These are phyloP conservation scores for Silene conica DNA, from an alignment of 148 eudicot genomes.

Conservation along the genomic window DNA sequence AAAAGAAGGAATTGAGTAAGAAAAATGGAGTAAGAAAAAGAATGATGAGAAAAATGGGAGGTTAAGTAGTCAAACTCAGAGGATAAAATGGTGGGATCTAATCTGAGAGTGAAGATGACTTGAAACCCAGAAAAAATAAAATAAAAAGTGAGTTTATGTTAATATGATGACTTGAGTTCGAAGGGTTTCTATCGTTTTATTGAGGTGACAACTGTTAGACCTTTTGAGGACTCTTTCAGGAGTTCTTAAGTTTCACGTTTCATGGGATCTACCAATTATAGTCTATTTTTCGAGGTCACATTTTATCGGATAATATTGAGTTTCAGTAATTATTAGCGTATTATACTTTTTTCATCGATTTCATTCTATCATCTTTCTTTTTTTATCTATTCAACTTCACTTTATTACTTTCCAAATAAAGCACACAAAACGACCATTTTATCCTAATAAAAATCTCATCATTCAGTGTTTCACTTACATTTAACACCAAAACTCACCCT, in stretches of 20 bases:
- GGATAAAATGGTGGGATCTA: conserved; percentile 21
- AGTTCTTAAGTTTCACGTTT: background rate
- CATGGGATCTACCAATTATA: background rate
- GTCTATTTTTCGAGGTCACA: no score
- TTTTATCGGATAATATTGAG: no score
- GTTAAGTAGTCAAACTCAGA: conserved; percentile 23
- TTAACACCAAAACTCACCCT: no score
- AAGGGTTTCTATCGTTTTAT: conserved; percentile 12
- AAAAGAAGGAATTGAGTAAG: background rate
- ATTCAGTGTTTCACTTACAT: no score
- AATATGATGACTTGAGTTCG: conserved; percentile 6
- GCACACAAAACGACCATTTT: no score
- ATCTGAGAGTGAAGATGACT: conserved; percentile 20
- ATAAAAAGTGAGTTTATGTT: background rate
- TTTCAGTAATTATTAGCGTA: no score
- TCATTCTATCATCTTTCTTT: no score
- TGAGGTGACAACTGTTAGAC: conserved; percentile 3
- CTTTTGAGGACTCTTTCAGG: no score
- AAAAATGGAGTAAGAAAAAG: background rate
- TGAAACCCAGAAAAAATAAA: conserved; percentile 10
- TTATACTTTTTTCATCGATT: no score
- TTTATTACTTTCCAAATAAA: no score
- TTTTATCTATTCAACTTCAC: no score
- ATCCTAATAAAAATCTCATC: no score
- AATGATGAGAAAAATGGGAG: background rate